A percentile compares a stretch with the other conserved stretches of the same genome.
These are phyloP conservation scores for Neurospora sp. DNA, from an alignment of 495 filamentous ascomycete genomes.

Conservation along the genomic window DNA sequence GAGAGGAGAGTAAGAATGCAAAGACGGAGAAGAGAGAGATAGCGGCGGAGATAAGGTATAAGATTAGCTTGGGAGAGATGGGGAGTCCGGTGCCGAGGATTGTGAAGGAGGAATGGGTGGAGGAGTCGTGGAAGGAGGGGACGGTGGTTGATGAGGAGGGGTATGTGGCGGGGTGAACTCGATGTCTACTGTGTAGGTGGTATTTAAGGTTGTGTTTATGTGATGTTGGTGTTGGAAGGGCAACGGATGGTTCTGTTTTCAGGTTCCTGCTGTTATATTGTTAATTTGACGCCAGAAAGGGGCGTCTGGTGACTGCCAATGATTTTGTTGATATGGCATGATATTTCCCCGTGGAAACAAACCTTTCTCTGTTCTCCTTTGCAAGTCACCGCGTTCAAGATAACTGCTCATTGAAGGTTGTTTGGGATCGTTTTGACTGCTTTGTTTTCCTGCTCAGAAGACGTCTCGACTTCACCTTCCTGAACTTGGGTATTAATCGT, in stretches of 20 bases:
- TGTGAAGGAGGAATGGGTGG: conserved; percentile 62
- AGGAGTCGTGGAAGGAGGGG: conserved; percentile 65
- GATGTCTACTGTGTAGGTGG: background rate
- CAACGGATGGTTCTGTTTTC: background rate
- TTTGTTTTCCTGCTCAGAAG: background rate
- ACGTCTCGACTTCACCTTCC: background rate
- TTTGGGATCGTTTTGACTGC: background rate
- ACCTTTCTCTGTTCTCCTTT: background rate
- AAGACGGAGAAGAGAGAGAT: conserved; percentile 16
- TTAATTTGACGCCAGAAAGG: background rate
- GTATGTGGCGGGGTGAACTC: conserved; percentile 21
- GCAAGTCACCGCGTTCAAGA: background rate
- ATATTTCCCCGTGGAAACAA: background rate
- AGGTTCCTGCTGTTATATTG: background rate
- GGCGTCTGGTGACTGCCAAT: background rate
- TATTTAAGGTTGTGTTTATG: background rate
- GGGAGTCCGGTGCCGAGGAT: conserved; percentile 53
- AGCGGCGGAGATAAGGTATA: conserved; percentile 33
- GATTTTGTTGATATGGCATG: background rate
- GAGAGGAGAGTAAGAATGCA: conserved; percentile 8
- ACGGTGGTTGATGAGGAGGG: conserved; percentile 78
- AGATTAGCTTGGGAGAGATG: conserved; percentile 21
- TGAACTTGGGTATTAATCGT: background rate
- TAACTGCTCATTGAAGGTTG: background rate
- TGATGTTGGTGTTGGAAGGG: background rate